phyloP scores from a whole-genome alignment of 345 rosid genomes.

The Mallotus nudiflorus region DNA sequence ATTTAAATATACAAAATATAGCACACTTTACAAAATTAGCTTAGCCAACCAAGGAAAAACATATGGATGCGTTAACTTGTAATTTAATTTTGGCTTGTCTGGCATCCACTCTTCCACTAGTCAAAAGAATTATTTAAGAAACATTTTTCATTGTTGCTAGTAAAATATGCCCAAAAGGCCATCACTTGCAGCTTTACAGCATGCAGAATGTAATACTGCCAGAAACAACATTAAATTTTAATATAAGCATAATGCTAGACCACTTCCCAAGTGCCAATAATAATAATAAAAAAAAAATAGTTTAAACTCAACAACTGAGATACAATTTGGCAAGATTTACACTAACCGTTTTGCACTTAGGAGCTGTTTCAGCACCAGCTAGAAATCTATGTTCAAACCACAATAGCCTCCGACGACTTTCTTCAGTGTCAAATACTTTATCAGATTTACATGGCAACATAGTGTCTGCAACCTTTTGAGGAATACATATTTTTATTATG shows the following conservation, averaged over 20 bases:
- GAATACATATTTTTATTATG: constrained; percentile 64
- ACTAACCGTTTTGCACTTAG: constrained; percentile 60
- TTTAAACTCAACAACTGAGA: not conserved
- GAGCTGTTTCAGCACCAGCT: constrained; percentile 25
- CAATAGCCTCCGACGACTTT: constrained; percentile 55
- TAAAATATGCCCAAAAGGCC: not conserved
- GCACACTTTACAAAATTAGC: not conserved
- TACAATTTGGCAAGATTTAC: not conserved
- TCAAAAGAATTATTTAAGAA: constrained; percentile 2
- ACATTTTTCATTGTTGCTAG: not conserved
- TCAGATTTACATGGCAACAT: constrained; percentile 68
- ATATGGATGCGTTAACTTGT: not conserved
- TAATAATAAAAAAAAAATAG: no score
- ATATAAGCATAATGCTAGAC: not conserved
- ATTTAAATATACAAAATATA: no score
- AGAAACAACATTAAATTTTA: not conserved
- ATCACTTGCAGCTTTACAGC: not conserved
- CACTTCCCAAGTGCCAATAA: not conserved
- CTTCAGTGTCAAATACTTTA: constrained; percentile 16
- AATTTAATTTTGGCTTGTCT: not conserved
- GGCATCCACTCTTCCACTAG: not conserved
- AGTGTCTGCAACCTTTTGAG: constrained; percentile 49
- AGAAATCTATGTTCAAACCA: constrained; percentile 58
- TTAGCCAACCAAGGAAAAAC: not conserved
- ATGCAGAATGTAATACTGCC: not conserved